These are phyloP conservation scores for Trichocomaceae sp. DNA, from an alignment of 2,329 filamentous ascomycete genomes.

Conservation along the genomic window DNA sequence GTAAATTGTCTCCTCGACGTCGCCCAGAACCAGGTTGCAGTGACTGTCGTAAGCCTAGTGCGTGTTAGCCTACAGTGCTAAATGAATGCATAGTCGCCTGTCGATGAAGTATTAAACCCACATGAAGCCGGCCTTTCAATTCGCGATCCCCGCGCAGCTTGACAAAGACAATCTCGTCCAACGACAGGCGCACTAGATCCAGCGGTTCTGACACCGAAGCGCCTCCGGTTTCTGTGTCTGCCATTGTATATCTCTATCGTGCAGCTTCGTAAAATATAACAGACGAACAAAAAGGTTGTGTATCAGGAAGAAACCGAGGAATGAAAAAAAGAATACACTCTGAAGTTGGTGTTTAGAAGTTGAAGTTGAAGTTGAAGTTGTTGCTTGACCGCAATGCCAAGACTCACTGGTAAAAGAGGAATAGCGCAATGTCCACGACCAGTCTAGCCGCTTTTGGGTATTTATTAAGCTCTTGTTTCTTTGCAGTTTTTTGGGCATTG, in stretches of 20 bases:
- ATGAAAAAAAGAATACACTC: too few relatives aligned
- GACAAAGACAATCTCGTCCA: slow-evolving; percentile 95
- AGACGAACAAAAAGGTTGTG: neutral
- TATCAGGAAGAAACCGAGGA: neutral
- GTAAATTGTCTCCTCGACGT: slow-evolving; percentile 97
- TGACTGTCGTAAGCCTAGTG: slow-evolving; percentile 92
- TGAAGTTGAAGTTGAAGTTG: too few relatives aligned
- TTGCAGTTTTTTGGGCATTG: neutral
- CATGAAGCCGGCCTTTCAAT: slow-evolving; percentile 89
- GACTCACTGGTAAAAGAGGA: neutral
- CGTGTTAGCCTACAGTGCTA: neutral
- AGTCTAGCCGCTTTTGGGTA: neutral
- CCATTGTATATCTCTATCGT: slow-evolving; percentile 51
- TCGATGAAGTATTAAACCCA: slow-evolving; percentile 42
- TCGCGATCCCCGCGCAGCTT: slow-evolving; percentile 94
- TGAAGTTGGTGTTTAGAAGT: too few relatives aligned
- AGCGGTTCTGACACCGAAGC: slow-evolving; percentile 80
- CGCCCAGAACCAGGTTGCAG: slow-evolving; percentile 92
- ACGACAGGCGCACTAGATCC: slow-evolving; percentile 85
- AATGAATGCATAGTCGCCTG: neutral
- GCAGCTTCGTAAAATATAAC: neutral
- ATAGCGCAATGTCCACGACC: neutral
- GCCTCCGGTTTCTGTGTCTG: slow-evolving; percentile 67
- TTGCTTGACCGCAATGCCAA: neutral
- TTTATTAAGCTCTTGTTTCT: neutral